Evolutionary conservation across 2,329 filamentous ascomycete species (phyloP).

Genomic region (Cadophora luteo-olivacea): DNA sequence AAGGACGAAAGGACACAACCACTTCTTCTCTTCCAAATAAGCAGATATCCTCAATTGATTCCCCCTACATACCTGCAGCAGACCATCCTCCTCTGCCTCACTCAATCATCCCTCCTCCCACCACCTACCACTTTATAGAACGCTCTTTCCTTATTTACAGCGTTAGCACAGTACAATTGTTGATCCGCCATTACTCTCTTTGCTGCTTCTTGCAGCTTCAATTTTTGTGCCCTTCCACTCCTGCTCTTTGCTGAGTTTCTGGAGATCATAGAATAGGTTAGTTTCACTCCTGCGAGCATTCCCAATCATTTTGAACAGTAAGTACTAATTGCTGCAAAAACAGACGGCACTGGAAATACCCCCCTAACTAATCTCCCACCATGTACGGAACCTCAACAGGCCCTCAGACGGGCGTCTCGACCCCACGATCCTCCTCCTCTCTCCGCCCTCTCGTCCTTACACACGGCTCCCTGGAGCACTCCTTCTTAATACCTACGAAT

Average conservation of each 20-base stretch:
- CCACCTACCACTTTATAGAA: conserved; percentile 22
- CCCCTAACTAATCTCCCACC: conserved; percentile 45
- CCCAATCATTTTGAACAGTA: not conserved
- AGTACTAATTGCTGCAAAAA: conserved; percentile 23
- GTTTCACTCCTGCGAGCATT: conserved; percentile 14
- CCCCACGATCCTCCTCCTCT: conserved; percentile 90
- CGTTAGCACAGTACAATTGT: conserved; percentile 15
- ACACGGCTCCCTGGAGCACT: conserved; percentile 95
- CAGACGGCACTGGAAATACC: conserved; percentile 23
- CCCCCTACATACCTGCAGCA: conserved; percentile 13
- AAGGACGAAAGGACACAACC: conserved; percentile 7
- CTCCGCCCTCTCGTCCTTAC: conserved; percentile 88
- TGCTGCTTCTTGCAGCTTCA: conserved; percentile 33
- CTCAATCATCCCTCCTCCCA: conserved; percentile 10
- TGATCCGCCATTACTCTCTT: conserved; percentile 18
- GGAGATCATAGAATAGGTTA: conserved; percentile 40
- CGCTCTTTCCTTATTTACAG: conserved; percentile 22
- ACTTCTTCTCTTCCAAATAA: conserved; percentile 21
- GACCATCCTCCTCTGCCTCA: conserved; percentile 23
- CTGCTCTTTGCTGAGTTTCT: conserved; percentile 47
- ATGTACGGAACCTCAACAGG: conserved; percentile 89
- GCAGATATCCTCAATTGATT: conserved; percentile 31
- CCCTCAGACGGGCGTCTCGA: conserved; percentile 95
- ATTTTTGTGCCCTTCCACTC: conserved; percentile 34
- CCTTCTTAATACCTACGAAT: conserved; percentile 92